These are phyloP conservation scores for Starmera amethionina DNA, from an alignment of 805 yeast genomes.

Conservation along the genomic window DNA sequence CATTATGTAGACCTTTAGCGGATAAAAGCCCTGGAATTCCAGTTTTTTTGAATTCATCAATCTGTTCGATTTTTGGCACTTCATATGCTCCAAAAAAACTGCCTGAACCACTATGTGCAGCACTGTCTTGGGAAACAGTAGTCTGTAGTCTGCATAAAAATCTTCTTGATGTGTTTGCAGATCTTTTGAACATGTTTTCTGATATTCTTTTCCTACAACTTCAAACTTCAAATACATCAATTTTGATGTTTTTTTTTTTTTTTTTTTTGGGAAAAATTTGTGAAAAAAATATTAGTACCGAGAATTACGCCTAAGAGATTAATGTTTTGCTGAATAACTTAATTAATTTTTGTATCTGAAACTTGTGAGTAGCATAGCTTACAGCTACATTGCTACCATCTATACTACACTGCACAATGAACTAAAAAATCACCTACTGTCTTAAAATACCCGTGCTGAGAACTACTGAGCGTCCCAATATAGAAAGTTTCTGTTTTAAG, in stretches of 20 bases:
- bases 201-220: neutral
- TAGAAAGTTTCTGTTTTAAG: constrained; percentile 3
- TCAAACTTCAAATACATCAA: neutral
- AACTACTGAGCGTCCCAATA: neutral
- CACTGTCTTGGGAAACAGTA: neutral
- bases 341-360: too few relatives aligned
- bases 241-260: neutral
- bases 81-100: neutral
- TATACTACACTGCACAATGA: too few relatives aligned
- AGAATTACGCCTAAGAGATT: constrained; percentile 4
- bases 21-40: constrained; percentile 45
- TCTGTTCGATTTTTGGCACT: constrained; percentile 11
- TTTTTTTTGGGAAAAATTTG: neutral
- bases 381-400: neutral
- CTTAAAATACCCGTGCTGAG: neutral
- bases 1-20: constrained; percentile 34
- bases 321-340: too few relatives aligned
- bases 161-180: neutral
- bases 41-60: constrained; percentile 16
- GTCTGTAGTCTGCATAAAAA: neutral
- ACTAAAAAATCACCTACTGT: too few relatives aligned
- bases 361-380: too few relatives aligned
- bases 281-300: constrained; percentile 10
- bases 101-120: constrained; percentile 4
- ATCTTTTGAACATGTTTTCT: neutral